Conservation (phyloP, 305 asterid genomes). For the Fraxinus ornus region DNA sequence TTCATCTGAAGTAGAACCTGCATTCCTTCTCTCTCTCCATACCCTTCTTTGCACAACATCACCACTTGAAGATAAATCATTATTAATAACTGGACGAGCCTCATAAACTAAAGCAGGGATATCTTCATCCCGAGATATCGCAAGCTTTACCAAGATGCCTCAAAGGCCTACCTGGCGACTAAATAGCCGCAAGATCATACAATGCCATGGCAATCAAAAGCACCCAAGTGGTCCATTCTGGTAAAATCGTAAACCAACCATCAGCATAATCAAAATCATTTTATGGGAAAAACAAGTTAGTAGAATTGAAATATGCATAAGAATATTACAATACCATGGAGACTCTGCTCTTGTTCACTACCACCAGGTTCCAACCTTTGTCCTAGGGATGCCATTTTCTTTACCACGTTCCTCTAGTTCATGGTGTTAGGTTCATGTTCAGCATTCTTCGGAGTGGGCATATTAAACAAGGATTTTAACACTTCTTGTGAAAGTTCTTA, state of each 20-base stretch:
- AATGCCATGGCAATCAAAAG: slow-evolving; percentile 92
- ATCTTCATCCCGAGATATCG: slow-evolving; percentile 89
- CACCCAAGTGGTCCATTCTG: slow-evolving; percentile 98
- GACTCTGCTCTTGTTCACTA: too few species aligned
- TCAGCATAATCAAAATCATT: slow-evolving; percentile 37
- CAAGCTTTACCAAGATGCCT: slow-evolving; percentile 20
- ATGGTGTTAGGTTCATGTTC: too few species aligned
- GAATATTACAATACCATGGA: too few species aligned
- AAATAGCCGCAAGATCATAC: slow-evolving; percentile 56
- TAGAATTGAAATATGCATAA: too few species aligned
- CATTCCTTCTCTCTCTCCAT: slow-evolving; percentile 62
- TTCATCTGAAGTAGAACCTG: slow-evolving; percentile 21
- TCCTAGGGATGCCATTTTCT: too few species aligned
- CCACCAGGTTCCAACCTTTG: too few species aligned
- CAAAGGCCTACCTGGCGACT: background rate
- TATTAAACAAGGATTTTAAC: too few species aligned
- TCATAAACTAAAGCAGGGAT: slow-evolving; percentile 94
- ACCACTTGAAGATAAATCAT: slow-evolving; percentile 26
- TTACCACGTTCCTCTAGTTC: too few species aligned
- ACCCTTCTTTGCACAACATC: slow-evolving; percentile 56
- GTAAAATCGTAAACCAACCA: slow-evolving; percentile 94
- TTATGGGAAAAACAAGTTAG: too few species aligned
- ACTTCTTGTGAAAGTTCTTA: too few species aligned
- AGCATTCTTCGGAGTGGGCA: too few species aligned
- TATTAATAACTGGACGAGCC: slow-evolving; percentile 66